Conservation (phyloP, 139 green algal genomes). For the Chlamydomonas sphaeroides region DNA sequence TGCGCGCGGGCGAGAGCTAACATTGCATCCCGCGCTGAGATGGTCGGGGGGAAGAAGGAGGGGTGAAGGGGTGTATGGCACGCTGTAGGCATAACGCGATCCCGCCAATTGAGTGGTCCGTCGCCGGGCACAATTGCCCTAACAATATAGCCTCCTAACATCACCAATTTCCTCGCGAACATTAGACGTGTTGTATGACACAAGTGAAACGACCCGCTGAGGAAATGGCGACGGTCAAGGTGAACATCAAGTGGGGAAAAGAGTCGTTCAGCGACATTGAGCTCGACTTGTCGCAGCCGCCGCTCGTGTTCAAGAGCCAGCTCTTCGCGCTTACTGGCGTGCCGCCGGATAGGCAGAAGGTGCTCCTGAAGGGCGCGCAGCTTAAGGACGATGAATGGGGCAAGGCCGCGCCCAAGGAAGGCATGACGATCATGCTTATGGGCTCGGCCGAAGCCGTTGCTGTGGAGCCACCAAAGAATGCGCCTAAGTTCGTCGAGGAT, state of each 20-base stretch:
- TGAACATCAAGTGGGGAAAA: constrained; percentile 96
- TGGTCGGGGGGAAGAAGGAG: no score
- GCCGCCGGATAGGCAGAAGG: constrained; percentile 93
- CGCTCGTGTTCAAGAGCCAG: constrained; percentile 95
- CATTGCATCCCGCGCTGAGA: no score
- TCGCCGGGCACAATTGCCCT: no score
- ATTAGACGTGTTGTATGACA: constrained; percentile 3
- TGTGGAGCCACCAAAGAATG: constrained; percentile 74
- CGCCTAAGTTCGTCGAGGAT: constrained; percentile 92
- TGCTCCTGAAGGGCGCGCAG: constrained; percentile 96
- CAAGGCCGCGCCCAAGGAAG: constrained; percentile 83
- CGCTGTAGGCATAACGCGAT: no score
- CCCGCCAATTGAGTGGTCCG: no score
- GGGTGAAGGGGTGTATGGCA: no score
- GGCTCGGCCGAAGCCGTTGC: constrained; percentile 85
- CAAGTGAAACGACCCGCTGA: constrained; percentile 16
- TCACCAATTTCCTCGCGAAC: no score
- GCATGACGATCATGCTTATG: constrained; percentile 96
- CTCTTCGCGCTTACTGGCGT: constrained; percentile 95
- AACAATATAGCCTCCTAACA: no score
- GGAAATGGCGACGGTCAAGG: constrained; percentile 61
- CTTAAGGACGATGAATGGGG: constrained; percentile 95
- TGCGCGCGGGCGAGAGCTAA: no score
- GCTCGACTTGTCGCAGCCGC: constrained; percentile 80
- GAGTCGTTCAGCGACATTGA: constrained; percentile 89